Evolutionary conservation across 805 yeast genomes (phyloP).

Genomic region (Ogataea corticis): DNA sequence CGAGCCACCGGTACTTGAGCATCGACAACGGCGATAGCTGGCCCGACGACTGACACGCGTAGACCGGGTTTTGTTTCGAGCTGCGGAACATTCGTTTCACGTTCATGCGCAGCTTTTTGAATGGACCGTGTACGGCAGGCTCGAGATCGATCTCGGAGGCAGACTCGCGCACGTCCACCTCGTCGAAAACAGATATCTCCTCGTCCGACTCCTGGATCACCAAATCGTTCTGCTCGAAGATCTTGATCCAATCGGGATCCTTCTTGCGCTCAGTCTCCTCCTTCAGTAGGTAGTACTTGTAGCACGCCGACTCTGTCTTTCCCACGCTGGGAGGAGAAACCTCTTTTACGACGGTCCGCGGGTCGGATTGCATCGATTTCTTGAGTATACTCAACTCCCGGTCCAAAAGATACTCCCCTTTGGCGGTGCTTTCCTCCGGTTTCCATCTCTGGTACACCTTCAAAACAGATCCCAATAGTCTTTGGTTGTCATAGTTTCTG

Average conservation of each 20-base stretch:
- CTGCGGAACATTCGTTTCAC: constrained; percentile 9
- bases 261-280: constrained; percentile 6
- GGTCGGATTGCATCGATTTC: constrained; percentile 14
- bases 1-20: constrained; percentile 17
- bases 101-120: constrained; percentile 6
- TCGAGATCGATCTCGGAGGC: constrained; percentile 5
- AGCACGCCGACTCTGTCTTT: constrained; percentile 13
- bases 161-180: constrained; percentile 2
- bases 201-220: neutral
- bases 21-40: constrained; percentile 12
- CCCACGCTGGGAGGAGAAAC: neutral
- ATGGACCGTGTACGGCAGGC: neutral
- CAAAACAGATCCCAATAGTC: constrained; percentile 11
- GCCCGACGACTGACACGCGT: constrained; percentile 11
- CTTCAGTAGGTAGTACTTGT: constrained; percentile 17
- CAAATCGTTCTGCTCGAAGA: constrained; percentile 14
- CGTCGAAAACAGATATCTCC: constrained; percentile 3
- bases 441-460: constrained; percentile 19
- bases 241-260: constrained; percentile 20
- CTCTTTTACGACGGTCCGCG: constrained; percentile 18
- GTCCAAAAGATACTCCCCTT: constrained; percentile 18
- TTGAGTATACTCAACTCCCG: constrained; percentile 18
- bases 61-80: constrained; percentile 2
- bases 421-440: constrained; percentile 16
- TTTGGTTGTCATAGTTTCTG: neutral